These are phyloP conservation scores for Diaporthe ilicicola DNA, from an alignment of 2,329 filamentous ascomycete genomes.

Conservation along the genomic window DNA sequence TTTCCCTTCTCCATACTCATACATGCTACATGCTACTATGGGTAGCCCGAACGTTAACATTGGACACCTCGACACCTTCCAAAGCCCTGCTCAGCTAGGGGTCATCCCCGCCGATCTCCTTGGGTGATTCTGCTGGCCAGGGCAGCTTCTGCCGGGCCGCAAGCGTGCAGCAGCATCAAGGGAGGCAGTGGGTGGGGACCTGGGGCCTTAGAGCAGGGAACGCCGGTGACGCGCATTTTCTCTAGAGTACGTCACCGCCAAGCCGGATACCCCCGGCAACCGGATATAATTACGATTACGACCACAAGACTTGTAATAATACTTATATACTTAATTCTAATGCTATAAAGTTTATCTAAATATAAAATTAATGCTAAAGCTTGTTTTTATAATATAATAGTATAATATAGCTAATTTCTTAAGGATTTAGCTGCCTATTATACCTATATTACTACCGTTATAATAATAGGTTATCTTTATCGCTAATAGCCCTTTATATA, in stretches of 20 bases:
- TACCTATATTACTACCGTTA: no score
- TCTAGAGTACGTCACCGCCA: neutral
- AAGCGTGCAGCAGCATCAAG: neutral
- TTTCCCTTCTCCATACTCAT: neutral
- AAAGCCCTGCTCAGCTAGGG: slow-evolving; percentile 9
- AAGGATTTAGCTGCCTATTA: no score
- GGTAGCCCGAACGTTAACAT: neutral
- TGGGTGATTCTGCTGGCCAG: slow-evolving; percentile 14
- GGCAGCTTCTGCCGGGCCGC: slow-evolving; percentile 19
- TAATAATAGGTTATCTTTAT: no score
- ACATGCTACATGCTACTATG: neutral
- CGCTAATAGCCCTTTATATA: no score
- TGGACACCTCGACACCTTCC: neutral
- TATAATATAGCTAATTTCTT: no score
- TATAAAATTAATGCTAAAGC: no score
- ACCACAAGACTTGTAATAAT: no score
- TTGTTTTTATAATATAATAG: no score
- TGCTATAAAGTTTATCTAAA: no score
- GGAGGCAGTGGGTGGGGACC: neutral
- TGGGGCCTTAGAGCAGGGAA: neutral
- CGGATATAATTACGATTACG: no score
- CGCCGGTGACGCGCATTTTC: neutral
- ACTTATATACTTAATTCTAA: no score
- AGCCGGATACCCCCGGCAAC: no score
- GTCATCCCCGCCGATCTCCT: slow-evolving; percentile 10